Evolutionary conservation across 2,329 filamentous ascomycete species (phyloP).

Genomic region (Conoideocrella luteorostrata): DNA sequence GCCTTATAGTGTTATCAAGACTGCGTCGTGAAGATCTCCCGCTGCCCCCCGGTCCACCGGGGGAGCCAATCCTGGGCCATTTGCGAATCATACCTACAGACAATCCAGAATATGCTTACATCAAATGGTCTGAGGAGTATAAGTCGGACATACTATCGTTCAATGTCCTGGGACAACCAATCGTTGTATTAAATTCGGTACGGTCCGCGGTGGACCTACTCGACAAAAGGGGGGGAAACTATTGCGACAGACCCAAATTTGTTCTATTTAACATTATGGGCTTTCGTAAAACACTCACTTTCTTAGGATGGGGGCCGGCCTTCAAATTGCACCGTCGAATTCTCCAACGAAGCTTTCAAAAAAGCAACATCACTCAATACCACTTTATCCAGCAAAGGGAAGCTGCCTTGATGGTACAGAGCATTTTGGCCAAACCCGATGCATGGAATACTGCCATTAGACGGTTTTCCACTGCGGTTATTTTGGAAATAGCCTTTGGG

Average conservation of each 20-base stretch:
- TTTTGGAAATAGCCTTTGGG: conserved; percentile 38
- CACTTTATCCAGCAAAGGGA: conserved; percentile 29
- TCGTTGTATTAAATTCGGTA: conserved; percentile 38
- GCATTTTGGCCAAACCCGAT: conserved; percentile 23
- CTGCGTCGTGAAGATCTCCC: too few relatives aligned
- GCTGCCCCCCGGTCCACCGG: conserved; percentile 26
- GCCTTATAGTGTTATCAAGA: too few relatives aligned
- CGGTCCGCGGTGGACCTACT: conserved; percentile 37
- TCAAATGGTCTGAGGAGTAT: conserved; percentile 40
- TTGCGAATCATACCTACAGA: conserved; percentile 33
- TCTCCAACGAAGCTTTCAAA: conserved; percentile 37
- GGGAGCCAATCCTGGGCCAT: conserved; percentile 36
- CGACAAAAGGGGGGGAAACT: conserved; percentile 39
- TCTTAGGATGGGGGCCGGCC: conserved; percentile 33
- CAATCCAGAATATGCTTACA: conserved; percentile 25
- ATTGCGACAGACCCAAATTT: conserved; percentile 38
- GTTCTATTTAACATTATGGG: conserved; percentile 37
- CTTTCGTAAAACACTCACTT: conserved; percentile 40
- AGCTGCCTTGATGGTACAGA: conserved; percentile 21
- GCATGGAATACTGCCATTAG: conserved; percentile 31
- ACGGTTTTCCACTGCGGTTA: conserved; percentile 34
- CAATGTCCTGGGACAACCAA: conserved; percentile 26
- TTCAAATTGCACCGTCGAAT: conserved; percentile 38
- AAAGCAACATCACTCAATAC: conserved; percentile 28
- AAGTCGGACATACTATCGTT: conserved; percentile 30